phyloP scores from a whole-genome alignment of 306 rosid species.

The Cicer yamashitae region DNA sequence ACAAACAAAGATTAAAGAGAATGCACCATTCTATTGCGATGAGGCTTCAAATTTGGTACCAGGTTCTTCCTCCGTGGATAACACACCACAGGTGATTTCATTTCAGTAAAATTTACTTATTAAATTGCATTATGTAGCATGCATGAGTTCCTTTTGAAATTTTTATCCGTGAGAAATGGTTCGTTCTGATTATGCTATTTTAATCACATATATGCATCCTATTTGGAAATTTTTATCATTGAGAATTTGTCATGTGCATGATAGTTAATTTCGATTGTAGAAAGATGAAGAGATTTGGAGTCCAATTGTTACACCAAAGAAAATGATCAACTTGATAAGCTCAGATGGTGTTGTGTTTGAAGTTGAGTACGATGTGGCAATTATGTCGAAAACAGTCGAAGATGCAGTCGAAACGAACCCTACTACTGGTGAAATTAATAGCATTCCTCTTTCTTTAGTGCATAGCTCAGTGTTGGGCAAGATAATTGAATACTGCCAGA shows the following conservation, averaged over 20 bases:
- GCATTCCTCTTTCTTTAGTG: constrained; percentile 55
- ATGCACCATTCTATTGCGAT: constrained; percentile 57
- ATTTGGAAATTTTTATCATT: not conserved
- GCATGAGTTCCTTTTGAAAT: not conserved
- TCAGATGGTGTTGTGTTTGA: constrained; percentile 63
- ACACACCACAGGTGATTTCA: constrained; percentile 54
- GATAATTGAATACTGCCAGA: constrained; percentile 67
- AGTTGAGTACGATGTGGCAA: constrained; percentile 61
- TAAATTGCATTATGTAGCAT: not conserved
- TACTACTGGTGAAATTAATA: constrained; percentile 46
- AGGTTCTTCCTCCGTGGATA: constrained; percentile 62
- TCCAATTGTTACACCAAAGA: constrained; percentile 48
- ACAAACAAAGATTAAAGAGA: constrained; percentile 56
- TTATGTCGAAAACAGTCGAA: constrained; percentile 63
- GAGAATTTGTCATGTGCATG: no score
- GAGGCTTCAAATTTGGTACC: constrained; percentile 65
- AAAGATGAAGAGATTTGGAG: not conserved
- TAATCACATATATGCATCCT: no score
- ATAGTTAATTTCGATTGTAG: constrained; percentile 14
- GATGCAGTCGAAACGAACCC: constrained; percentile 53
- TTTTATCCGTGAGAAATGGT: no score
- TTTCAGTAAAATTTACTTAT: not conserved
- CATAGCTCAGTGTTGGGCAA: constrained; percentile 58
- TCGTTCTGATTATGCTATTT: no score
- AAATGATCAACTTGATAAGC: constrained; percentile 55